Base-by-base conservation (phyloP, 2,329 filamentous ascomycete species). In the Talaromyces sp. region DNA sequence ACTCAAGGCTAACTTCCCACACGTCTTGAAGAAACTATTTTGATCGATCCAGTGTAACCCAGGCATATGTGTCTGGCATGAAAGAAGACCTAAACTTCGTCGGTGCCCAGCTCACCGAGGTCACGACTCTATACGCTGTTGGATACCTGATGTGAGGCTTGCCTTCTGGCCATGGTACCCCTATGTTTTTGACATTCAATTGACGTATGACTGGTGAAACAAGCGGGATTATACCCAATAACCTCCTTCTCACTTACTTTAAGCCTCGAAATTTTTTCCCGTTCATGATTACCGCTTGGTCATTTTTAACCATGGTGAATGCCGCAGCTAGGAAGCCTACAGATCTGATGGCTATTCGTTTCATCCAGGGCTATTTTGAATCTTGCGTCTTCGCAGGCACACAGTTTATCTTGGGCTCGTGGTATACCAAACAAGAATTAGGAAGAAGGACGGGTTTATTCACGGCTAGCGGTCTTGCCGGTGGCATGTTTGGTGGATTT, bases 31-130 rank as follows among this genome's bases (percentile, higher is more conserved):
- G 42, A 63, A 82, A 82, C 63, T 71, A 74, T 68, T 74, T 82
- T 10, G 80, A 82, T 64, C 72, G 75, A 51, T 77, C 75, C 63
- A 81, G 80, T 60, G 69, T 82, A 51, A 76, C 76, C 60, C 82
- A 82, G 65, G 81, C 81, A 1, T 83, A 73, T 61, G 71, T 74
- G 15, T 72, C 69, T 2, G 72, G 72, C 19, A 73, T 73, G 71
- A 65, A 69, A 56, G 71, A 74, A 58, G 72, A 73, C 55, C 65
- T 74, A 10, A 33, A 61, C 52, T 72, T 74, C 51, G 60, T 67
- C 5, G 72, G 72, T 17, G 72, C 70, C 49, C 66, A 74, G 60
- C 60, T 68, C 44, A 71, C 67, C 56, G 36, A 66, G 4, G 66
- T 71, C 59, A 67, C 66, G 13, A 69, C 68, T 6, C 42, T 68